These are phyloP conservation scores for Fusarium nematophilum DNA, from an alignment of 2,329 filamentous ascomycete species.

Conservation along the genomic window DNA sequence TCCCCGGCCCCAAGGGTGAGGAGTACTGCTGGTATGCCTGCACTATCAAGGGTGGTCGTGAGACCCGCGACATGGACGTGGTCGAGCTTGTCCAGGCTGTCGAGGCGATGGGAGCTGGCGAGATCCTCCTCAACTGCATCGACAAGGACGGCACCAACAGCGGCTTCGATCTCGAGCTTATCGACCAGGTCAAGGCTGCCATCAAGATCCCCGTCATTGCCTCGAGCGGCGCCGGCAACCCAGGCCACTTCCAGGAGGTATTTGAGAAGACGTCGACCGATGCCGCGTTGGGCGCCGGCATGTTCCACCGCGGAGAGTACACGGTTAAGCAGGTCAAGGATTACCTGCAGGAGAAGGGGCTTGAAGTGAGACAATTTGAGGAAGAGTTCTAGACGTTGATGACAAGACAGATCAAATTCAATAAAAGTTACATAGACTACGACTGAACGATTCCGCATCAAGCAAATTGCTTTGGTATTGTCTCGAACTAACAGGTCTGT, in stretches of 20 bases:
- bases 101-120: conserved; percentile 94
- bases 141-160: conserved; percentile 95
- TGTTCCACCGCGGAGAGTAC: conserved; percentile 97
- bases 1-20: conserved; percentile 80
- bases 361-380: conserved; percentile 85
- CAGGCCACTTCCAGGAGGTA: conserved; percentile 89
- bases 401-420: conserved; percentile 17
- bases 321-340: conserved; percentile 96
- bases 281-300: conserved; percentile 93
- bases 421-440: conserved; percentile 12
- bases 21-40: conserved; percentile 95
- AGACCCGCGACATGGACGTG: conserved; percentile 94
- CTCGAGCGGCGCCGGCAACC: conserved; percentile 89
- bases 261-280: conserved; percentile 88
- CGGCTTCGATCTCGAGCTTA: conserved; percentile 94
- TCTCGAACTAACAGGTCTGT: conserved; percentile 21
- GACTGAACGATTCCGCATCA: background rate
- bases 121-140: conserved; percentile 97
- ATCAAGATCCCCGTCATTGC: conserved; percentile 95
- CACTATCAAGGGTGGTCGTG: conserved; percentile 94
- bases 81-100: conserved; percentile 88
- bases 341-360: conserved; percentile 74
- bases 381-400: conserved; percentile 49
- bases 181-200: conserved; percentile 86
- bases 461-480: conserved; percentile 22